Percentiles rank a stretch among this genome's conserved stretches.
Evolutionary conservation across 2,329 filamentous ascomycete genomes (phyloP).

Genomic region (Chrysoporthe puriensis): DNA sequence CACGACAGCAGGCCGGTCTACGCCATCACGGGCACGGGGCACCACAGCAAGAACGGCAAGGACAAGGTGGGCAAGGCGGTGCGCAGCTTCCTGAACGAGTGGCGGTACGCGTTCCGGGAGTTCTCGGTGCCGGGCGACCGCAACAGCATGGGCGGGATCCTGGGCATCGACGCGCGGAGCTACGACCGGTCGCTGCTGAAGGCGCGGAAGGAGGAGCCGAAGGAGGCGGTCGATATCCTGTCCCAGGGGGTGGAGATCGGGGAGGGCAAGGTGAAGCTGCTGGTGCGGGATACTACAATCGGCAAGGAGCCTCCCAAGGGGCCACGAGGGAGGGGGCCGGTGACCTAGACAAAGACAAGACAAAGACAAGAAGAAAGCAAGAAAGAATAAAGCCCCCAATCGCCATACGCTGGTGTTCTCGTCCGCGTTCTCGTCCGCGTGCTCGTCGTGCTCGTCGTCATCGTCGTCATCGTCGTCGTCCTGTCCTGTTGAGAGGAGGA

Average conservation of each 20-base stretch:
- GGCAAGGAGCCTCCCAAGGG: slow-evolving; percentile 57
- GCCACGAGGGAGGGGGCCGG: slow-evolving; percentile 44
- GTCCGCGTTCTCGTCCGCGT: too few species aligned
- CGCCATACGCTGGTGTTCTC: neutral
- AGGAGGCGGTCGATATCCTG: slow-evolving; percentile 58
- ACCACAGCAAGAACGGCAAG: slow-evolving; percentile 98
- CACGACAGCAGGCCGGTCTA: slow-evolving; percentile 79
- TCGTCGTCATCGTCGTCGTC: too few species aligned
- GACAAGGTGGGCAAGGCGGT: slow-evolving; percentile 97
- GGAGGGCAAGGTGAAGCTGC: slow-evolving; percentile 66
- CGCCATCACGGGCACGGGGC: slow-evolving; percentile 93
- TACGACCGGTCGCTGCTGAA: slow-evolving; percentile 65
- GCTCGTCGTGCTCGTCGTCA: too few species aligned
- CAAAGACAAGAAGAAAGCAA: slow-evolving; percentile 11
- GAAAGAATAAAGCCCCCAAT: slow-evolving; percentile 32
- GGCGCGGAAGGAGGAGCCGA: slow-evolving; percentile 48
- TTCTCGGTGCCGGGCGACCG: slow-evolving; percentile 96
- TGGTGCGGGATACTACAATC: slow-evolving; percentile 56
- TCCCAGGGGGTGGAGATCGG: slow-evolving; percentile 70
- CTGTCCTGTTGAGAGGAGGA: too few species aligned
- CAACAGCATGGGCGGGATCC: slow-evolving; percentile 76
- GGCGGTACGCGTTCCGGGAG: slow-evolving; percentile 93
- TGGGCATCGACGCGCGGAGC: slow-evolving; percentile 69
- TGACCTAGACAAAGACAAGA: slow-evolving; percentile 19
- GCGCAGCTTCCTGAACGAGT: slow-evolving; percentile 88